Conservation (phyloP, 345 rosid species). For the Erodium maritimum region DNA sequence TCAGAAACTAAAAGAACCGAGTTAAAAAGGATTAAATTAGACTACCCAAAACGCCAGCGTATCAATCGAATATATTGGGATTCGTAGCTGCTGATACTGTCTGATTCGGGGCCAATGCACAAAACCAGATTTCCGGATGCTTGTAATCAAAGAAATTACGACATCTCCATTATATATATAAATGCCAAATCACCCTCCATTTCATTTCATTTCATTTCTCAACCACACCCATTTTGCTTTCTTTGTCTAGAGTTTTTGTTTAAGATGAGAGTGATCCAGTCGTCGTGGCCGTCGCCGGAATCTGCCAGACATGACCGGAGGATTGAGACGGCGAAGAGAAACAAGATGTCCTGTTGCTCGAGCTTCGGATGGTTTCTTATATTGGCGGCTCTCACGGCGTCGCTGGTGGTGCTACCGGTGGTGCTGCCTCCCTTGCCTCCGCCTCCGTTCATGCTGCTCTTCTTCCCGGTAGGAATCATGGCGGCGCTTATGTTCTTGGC, state of each 20-base stretch:
- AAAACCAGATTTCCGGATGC: too few species aligned
- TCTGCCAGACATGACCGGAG: background rate
- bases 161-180: too few species aligned
- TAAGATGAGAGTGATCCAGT: background rate
- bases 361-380: conserved; percentile 22
- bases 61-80: too few species aligned
- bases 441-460: conserved; percentile 40
- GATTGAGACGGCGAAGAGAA: background rate
- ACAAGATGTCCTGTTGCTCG: background rate
- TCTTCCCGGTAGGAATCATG: conserved; percentile 57
- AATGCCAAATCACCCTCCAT: background rate
- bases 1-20: too few species aligned
- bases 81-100: too few species aligned
- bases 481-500: conserved; percentile 56
- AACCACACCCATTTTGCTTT: background rate
- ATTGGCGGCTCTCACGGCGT: conserved; percentile 26
- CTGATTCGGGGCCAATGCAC: too few species aligned
- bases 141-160: too few species aligned
- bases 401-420: conserved; percentile 46
- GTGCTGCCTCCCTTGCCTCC: conserved; percentile 65
- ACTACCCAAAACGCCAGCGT: too few species aligned
- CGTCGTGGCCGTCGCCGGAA: background rate
- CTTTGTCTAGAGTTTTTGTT: too few species aligned
- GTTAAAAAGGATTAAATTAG: too few species aligned
- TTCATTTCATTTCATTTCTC: background rate